Evolutionary conservation across 352 stramenopile genomes (phyloP).

Genomic region (Phytophthora brassicae): DNA sequence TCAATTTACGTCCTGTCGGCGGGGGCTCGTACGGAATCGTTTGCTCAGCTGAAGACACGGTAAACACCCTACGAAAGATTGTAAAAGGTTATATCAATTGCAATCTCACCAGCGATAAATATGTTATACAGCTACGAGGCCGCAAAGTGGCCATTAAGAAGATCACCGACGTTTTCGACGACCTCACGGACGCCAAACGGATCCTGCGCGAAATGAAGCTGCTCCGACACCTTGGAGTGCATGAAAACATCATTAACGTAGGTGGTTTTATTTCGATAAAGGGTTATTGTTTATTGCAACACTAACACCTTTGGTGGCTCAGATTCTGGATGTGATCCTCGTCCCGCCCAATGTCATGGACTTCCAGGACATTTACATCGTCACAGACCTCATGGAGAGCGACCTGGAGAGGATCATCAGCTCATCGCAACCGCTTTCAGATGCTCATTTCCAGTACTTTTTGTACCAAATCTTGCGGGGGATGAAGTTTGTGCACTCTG

Average conservation of each 20-base stretch:
- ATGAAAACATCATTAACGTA: constrained; percentile 92
- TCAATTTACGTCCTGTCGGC: constrained; percentile 75
- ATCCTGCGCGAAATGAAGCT: constrained; percentile 94
- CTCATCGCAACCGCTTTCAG: constrained; percentile 81
- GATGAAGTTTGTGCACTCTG: constrained; percentile 98
- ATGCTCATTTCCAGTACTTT: constrained; percentile 90
- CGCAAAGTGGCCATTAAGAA: constrained; percentile 92
- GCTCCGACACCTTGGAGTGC: constrained; percentile 87
- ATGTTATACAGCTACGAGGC: constrained; percentile 58
- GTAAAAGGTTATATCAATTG: no score
- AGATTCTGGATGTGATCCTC: constrained; percentile 85
- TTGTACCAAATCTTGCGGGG: constrained; percentile 92
- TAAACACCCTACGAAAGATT: no score
- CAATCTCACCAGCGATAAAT: no score
- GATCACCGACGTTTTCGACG: constrained; percentile 91
- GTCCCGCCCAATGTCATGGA: constrained; percentile 84
- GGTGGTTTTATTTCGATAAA: constrained; percentile 1
- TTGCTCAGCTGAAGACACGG: constrained; percentile 90
- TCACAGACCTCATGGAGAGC: constrained; percentile 92
- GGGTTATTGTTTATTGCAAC: neutral
- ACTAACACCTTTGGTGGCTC: constrained; percentile 2
- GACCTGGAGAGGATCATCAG: constrained; percentile 92
- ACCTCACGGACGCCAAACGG: constrained; percentile 92
- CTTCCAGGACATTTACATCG: constrained; percentile 91
- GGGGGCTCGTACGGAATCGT: constrained; percentile 93